A percentile compares a stretch with the other conserved stretches of the same genome.
These are phyloP conservation scores for Meyerozyma smithsonii DNA, from an alignment of 1,139 yeast species.

Conservation along the genomic window DNA sequence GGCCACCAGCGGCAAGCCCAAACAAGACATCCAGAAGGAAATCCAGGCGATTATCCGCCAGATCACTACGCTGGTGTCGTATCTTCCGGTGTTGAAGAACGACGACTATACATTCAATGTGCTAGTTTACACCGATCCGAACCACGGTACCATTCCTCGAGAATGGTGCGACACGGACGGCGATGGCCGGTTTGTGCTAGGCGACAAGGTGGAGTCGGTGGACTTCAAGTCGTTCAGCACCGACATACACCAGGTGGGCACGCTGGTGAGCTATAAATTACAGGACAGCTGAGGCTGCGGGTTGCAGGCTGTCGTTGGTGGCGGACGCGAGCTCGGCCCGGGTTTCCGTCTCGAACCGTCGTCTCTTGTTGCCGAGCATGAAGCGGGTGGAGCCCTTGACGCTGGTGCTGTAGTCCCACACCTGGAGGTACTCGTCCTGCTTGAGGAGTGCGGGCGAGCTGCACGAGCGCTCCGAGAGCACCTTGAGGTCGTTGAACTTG, in stretches of 20 bases:
- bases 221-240: conserved; percentile 69
- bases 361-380: conserved; percentile 48
- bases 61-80: conserved; percentile 83
- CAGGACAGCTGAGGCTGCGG: conserved; percentile 2
- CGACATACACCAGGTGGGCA: conserved; percentile 64
- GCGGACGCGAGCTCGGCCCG: conserved; percentile 1
- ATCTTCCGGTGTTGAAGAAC: conserved; percentile 68
- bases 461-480: conserved; percentile 34
- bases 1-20: conserved; percentile 25
- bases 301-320: conserved; percentile 5
- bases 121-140: conserved; percentile 75
- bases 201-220: conserved; percentile 59
- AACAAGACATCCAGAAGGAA: conserved; percentile 59
- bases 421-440: conserved; percentile 44
- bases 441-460: conserved; percentile 34
- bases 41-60: conserved; percentile 85
- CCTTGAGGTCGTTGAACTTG: conserved; percentile 36
- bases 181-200: conserved; percentile 53
- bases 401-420: conserved; percentile 44
- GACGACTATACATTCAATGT: conserved; percentile 80
- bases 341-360: conserved; percentile 32
- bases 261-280: conserved; percentile 66
- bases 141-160: conserved; percentile 58
- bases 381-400: conserved; percentile 50
- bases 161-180: conserved; percentile 80